Percentiles rank a stretch among this genome's conserved stretches.
Evolutionary conservation across 192 early-diverging fungal genomes (phyloP).

Genomic region (Helicostylum pulchrum): DNA sequence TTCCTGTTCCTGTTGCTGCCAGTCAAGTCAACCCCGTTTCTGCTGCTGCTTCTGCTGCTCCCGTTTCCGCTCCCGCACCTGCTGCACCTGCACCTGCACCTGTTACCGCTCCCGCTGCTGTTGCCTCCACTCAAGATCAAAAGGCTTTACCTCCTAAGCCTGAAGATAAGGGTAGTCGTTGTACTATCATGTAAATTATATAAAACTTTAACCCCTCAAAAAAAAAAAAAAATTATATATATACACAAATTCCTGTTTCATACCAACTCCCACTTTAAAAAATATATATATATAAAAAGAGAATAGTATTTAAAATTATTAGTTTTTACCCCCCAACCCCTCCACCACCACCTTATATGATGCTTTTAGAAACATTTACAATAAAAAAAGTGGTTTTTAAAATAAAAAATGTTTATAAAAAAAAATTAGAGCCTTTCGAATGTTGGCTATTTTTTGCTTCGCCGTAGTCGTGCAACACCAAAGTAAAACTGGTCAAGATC

Average conservation of each 20-base stretch:
- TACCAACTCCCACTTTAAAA: not conserved
- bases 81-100: not conserved
- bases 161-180: conserved; percentile 1
- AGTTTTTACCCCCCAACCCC: too few species aligned
- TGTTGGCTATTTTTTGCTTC: too few species aligned
- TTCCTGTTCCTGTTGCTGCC: not conserved
- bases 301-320: too few species aligned
- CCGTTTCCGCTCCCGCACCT: conserved; percentile 1
- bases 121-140: not conserved
- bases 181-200: conserved; percentile 12
- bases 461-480: too few species aligned
- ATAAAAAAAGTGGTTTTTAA: too few species aligned
- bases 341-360: too few species aligned
- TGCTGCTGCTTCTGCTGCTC: not conserved
- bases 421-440: too few species aligned
- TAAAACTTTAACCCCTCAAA: too few species aligned
- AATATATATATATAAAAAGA: too few species aligned
- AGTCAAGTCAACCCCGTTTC: not conserved
- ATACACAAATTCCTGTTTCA: not conserved
- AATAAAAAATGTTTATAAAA: too few species aligned
- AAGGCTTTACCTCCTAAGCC: not conserved
- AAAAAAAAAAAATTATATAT: conserved; percentile 1
- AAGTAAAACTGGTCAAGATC: too few species aligned
- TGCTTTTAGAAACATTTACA: too few species aligned
- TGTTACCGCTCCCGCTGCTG: not conserved